phyloP scores from a whole-genome alignment of 192 early-diverging fungal genomes.

The Gaertneriomyces semiglobifer region DNA sequence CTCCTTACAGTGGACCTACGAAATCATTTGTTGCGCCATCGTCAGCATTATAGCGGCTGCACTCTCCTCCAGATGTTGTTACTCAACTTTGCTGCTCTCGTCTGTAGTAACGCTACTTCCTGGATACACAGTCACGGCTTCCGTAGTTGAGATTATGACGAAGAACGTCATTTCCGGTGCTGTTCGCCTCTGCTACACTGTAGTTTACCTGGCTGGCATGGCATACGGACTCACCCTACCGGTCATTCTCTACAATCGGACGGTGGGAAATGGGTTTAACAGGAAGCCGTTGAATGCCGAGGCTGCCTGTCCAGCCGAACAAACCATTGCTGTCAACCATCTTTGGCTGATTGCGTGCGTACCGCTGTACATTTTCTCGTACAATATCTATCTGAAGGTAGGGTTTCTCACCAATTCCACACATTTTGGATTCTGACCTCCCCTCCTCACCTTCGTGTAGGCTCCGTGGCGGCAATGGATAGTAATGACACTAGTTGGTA shows the following conservation, averaged over 20 bases:
- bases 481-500: not conserved
- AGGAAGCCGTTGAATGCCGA: not conserved
- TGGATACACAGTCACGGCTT: conserved; percentile 20
- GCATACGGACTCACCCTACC: conserved; percentile 5
- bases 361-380: conserved; percentile 47
- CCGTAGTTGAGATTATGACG: conserved; percentile 14
- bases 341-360: conserved; percentile 50
- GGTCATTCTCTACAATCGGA: conserved; percentile 4
- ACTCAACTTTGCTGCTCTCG: conserved; percentile 18
- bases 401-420: conserved; percentile 25
- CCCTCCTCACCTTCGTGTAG: conserved; percentile 34
- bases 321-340: conserved; percentile 23
- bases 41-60: conserved; percentile 5
- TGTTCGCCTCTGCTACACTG: conserved; percentile 4
- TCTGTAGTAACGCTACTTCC: conserved; percentile 20
- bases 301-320: conserved; percentile 16
- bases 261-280: conserved; percentile 4
- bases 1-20: conserved; percentile 13
- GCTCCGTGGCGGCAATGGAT: conserved; percentile 32
- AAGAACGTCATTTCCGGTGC: conserved; percentile 20
- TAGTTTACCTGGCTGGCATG: conserved; percentile 8
- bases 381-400: conserved; percentile 19
- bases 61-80: conserved; percentile 2
- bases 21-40: conserved; percentile 10
- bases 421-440: not conserved